phyloP scores from a whole-genome alignment of 345 rosid genomes.

The Rhizophora apiculata region DNA sequence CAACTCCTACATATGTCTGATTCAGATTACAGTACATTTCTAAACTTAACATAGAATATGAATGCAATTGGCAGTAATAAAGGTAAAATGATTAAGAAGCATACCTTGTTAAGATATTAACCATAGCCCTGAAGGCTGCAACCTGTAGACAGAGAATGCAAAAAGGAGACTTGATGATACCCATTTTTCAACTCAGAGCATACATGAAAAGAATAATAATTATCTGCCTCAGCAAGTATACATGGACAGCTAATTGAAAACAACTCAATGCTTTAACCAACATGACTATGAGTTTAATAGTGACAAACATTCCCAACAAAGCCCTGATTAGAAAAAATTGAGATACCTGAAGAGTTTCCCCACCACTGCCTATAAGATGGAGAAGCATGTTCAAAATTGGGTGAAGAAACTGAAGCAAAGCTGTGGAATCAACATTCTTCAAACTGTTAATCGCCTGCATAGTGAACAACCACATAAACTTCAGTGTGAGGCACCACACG shows the following conservation, averaged over 20 bases:
- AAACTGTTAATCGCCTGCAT: slow-evolving; percentile 96
- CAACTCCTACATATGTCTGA: neutral
- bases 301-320: neutral
- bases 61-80: neutral
- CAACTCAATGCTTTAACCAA: neutral
- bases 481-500: neutral
- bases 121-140: slow-evolving; percentile 99
- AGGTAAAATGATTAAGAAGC: slow-evolving; percentile 6
- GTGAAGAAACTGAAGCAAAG: slow-evolving; percentile 97
- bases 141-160: slow-evolving; percentile 52
- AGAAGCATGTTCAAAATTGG: slow-evolving; percentile 96
- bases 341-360: slow-evolving; percentile 97
- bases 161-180: slow-evolving; percentile 23
- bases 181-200: slow-evolving; percentile 11
- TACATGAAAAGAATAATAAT: neutral
- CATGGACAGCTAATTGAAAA: neutral
- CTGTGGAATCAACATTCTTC: slow-evolving; percentile 95
- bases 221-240: slow-evolving; percentile 9
- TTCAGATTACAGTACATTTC: neutral
- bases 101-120: slow-evolving; percentile 92
- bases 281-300: too few species aligned
- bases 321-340: slow-evolving; percentile 11
- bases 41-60: neutral
- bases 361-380: slow-evolving; percentile 98
- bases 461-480: neutral